Evolutionary conservation across 805 yeast genomes (phyloP).

Genomic region (Hanseniaspora jakobsenii): DNA sequence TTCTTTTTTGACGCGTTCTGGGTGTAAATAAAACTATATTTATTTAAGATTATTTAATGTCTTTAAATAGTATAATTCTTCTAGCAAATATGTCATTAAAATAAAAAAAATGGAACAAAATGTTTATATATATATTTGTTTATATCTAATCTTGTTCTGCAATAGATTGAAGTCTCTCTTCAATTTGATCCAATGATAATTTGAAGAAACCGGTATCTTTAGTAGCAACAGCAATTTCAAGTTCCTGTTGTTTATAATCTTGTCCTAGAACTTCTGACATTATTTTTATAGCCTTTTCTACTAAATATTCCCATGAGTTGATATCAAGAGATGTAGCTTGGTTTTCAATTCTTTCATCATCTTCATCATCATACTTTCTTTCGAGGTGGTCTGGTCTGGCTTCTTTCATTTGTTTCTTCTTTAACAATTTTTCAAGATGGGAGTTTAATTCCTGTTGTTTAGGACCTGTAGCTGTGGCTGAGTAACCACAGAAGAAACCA

Average conservation of each 20-base stretch:
- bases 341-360: constrained; percentile 18
- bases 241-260: constrained; percentile 84
- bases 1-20: no score
- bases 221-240: constrained; percentile 85
- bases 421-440: constrained; percentile 77
- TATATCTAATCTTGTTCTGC: constrained; percentile 77
- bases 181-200: constrained; percentile 76
- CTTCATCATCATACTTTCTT: constrained; percentile 16
- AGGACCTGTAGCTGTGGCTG: constrained; percentile 92
- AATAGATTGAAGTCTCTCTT: constrained; percentile 82
- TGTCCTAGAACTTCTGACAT: constrained; percentile 79
- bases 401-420: constrained; percentile 48
- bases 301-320: constrained; percentile 61
- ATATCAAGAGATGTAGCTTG: background rate
- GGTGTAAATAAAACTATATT: no score
- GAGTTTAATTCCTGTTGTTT: constrained; percentile 93
- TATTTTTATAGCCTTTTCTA: constrained; percentile 78
- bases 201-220: constrained; percentile 54
- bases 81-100: no score
- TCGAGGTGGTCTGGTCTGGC: constrained; percentile 12
- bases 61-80: no score
- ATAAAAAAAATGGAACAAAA: background rate
- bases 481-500: constrained; percentile 82
- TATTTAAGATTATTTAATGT: no score
- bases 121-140: background rate